Evolutionary conservation across 768 basidiomycete genomes (phyloP), one percentile per base, ranked within the genome.

Genomic region (Termitomyces sp.): DNA sequence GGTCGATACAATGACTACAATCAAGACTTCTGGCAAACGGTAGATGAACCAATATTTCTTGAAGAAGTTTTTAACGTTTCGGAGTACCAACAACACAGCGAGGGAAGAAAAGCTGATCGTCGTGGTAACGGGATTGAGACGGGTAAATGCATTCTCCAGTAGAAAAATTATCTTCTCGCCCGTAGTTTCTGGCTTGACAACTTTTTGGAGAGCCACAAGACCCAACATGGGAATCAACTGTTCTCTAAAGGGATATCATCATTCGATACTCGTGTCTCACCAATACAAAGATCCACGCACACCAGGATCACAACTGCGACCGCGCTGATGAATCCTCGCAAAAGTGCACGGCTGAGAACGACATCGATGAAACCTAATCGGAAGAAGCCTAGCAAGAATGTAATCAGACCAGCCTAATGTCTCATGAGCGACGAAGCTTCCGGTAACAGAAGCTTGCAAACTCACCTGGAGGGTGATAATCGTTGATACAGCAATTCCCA

Each of bases 341-440:
- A 79, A 14, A 96, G 79, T 4, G 94, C 92, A 53, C 93, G 86
- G 65, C 91, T 93, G 30, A 98, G 81, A 5, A 96, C 90, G 13
- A 96, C 95, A 69, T 98, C 95, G 53, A 96, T 84, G 72, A 96
- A 96, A 2, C 95, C 94, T 10, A 98, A 78, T 26, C 93, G 82
- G 68, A 95, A 87, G 65, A 96, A 83, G 3, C 95, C 95, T 32
- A 97, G 79, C 26, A 90, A 69, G 59, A 92, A 93, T 1, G 93
- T 88, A 62, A 97, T 88, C 33, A 95, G 64, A 39, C 94, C 94
- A 63, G 87, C 89, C 89, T 92, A 61, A 22, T 32, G 37, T 18
- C 49, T 52, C 45, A 5, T 58, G 13, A 63, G 53, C 37, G 37
- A 49, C 30, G 13, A 16, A 22, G n/a, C n/a, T n/a, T n/a, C 14